phyloP scores from a whole-genome alignment of 345 rosid species.

The Murraya paniculata region DNA sequence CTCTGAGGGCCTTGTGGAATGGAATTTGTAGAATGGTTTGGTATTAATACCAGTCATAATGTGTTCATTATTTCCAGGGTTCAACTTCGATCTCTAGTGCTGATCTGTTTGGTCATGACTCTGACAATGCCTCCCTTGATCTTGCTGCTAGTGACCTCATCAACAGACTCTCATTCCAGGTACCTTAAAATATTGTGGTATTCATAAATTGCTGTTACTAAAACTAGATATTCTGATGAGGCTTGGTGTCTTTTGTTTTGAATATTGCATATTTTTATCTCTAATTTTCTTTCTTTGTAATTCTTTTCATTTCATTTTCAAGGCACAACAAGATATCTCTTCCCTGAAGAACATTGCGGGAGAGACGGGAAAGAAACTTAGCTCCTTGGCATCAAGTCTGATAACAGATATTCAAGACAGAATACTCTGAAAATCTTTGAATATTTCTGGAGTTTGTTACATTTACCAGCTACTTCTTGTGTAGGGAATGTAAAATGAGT shows the following conservation, averaged over 20 bases:
- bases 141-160: constrained; percentile 83
- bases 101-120: constrained; percentile 70
- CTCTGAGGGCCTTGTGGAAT: neutral
- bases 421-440: constrained; percentile 46
- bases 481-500: constrained; percentile 27
- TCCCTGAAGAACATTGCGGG: constrained; percentile 84
- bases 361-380: constrained; percentile 88
- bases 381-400: constrained; percentile 72
- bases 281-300: neutral
- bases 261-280: neutral
- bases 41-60: constrained; percentile 1
- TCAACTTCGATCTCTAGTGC: constrained; percentile 94
- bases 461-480: constrained; percentile 19
- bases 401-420: constrained; percentile 88
- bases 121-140: constrained; percentile 50
- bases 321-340: constrained; percentile 94
- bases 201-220: neutral
- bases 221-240: no score
- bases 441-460: neutral
- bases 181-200: constrained; percentile 14
- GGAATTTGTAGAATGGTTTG: neutral
- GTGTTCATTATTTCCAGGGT: constrained; percentile 40
- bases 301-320: constrained; percentile 6
- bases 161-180: constrained; percentile 88
- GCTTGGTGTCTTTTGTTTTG: neutral